A percentile compares a stretch with the other conserved stretches of the same genome.
Evolutionary conservation across 148 eudicot genomes (phyloP).

Genomic region (Cornus controversa): DNA sequence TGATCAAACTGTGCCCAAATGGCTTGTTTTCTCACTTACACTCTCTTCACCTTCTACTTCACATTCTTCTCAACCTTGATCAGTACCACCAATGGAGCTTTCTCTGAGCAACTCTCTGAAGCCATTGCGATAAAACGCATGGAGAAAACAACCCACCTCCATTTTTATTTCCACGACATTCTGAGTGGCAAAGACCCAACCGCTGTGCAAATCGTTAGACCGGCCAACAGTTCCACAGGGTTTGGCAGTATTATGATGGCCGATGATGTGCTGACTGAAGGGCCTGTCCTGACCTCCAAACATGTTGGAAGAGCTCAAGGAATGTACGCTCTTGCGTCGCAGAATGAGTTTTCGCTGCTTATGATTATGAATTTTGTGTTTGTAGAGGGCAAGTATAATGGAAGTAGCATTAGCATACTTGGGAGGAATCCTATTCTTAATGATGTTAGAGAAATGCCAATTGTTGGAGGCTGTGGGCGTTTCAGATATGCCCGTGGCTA

Average conservation of each 20-base stretch:
- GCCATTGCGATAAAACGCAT: constrained; percentile 6
- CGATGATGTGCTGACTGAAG: constrained; percentile 41
- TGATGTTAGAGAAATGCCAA: constrained; percentile 43
- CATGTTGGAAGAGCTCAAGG: constrained; percentile 52
- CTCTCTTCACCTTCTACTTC: background rate
- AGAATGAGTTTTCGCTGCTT: constrained; percentile 20
- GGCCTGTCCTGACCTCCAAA: constrained; percentile 30
- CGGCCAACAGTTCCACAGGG: constrained; percentile 6
- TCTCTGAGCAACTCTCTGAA: constrained; percentile 19
- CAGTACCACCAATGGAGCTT: constrained; percentile 3
- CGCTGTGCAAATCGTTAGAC: constrained; percentile 32
- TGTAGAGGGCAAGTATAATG: constrained; percentile 41
- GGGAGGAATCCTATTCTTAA: constrained; percentile 33
- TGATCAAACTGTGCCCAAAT: constrained; percentile 1
- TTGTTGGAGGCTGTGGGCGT: constrained; percentile 59
- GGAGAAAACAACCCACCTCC: constrained; percentile 37
- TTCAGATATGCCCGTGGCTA: constrained; percentile 49
- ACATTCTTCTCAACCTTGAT: constrained; percentile 6
- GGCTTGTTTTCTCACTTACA: constrained; percentile 2
- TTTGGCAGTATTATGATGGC: constrained; percentile 26
- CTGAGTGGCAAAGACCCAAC: constrained; percentile 40
- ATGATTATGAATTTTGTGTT: constrained; percentile 49
- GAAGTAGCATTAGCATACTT: constrained; percentile 35
- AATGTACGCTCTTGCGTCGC: constrained; percentile 36
- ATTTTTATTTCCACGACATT: constrained; percentile 49